Evolutionary conservation across 169 alveolate species (phyloP).

Genomic region (Cryptosporidium felis): DNA sequence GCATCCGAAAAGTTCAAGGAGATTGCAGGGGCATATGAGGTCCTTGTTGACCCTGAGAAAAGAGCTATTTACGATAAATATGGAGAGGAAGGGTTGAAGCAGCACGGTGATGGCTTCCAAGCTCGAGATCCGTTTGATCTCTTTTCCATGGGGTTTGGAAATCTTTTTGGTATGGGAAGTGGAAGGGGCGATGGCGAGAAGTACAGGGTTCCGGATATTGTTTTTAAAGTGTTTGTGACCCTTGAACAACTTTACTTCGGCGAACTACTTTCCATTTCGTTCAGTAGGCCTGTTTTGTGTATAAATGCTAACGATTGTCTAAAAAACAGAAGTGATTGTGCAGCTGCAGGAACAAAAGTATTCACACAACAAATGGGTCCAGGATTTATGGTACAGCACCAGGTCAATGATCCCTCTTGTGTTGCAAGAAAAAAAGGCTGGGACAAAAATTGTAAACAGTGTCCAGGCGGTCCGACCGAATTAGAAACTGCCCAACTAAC

Average conservation of each 20-base stretch:
- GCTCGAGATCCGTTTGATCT: slow-evolving; percentile 89
- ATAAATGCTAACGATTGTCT: slow-evolving; percentile 82
- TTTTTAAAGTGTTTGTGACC: slow-evolving; percentile 74
- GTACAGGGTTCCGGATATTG: slow-evolving; percentile 80
- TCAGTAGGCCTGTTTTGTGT: slow-evolving; percentile 79
- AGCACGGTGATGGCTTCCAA: slow-evolving; percentile 52
- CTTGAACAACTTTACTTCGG: slow-evolving; percentile 83
- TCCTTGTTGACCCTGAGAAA: slow-evolving; percentile 92
- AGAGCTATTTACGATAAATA: slow-evolving; percentile 74
- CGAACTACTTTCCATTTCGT: slow-evolving; percentile 74
- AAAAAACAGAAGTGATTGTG: slow-evolving; percentile 80
- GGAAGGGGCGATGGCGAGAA: slow-evolving; percentile 75
- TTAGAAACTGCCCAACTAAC: slow-evolving; percentile 70
- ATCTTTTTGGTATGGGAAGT: slow-evolving; percentile 80
- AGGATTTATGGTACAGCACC: slow-evolving; percentile 85
- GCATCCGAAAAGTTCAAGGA: slow-evolving; percentile 94
- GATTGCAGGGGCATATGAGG: slow-evolving; percentile 96
- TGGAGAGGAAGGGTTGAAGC: slow-evolving; percentile 78
- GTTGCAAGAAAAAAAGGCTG: slow-evolving; percentile 84
- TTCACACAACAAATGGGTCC: slow-evolving; percentile 85
- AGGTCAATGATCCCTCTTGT: slow-evolving; percentile 83
- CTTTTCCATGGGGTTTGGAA: slow-evolving; percentile 93
- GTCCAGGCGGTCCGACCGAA: slow-evolving; percentile 81
- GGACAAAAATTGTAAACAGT: slow-evolving; percentile 80
- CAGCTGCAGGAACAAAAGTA: slow-evolving; percentile 80